Percentiles rank a stretch among this genome's conserved stretches.
These are phyloP conservation scores for Limtongia smithiae DNA, from an alignment of 805 yeast genomes.

Conservation along the genomic window DNA sequence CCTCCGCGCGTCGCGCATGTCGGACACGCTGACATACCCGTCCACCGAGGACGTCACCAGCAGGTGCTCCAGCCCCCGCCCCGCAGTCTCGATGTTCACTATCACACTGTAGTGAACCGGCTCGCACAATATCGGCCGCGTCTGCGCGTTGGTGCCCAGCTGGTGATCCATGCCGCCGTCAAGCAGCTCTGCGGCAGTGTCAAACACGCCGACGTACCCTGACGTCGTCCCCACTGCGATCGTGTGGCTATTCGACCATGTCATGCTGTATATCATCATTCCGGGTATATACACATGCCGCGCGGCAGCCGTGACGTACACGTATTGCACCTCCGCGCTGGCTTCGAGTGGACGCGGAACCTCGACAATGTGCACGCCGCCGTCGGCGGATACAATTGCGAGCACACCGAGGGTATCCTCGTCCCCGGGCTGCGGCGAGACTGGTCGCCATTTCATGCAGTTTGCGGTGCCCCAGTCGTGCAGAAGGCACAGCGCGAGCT, in stretches of 20 bases:
- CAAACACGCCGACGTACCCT: constrained; percentile 25
- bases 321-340: neutral
- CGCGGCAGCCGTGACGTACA: constrained; percentile 4
- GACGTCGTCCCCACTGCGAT: constrained; percentile 25
- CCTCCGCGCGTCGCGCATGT: constrained; percentile 14
- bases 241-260: constrained; percentile 16
- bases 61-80: constrained; percentile 3
- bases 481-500: constrained; percentile 3
- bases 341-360: constrained; percentile 3
- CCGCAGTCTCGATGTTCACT: neutral
- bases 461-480: constrained; percentile 29
- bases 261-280: constrained; percentile 13
- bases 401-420: constrained; percentile 5
- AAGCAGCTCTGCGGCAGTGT: neutral
- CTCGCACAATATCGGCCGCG: constrained; percentile 11
- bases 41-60: constrained; percentile 19
- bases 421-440: neutral
- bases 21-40: constrained; percentile 15
- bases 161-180: neutral
- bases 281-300: constrained; percentile 14
- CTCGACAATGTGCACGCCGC: constrained; percentile 18
- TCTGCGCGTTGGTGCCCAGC: neutral
- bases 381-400: constrained; percentile 25
- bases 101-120: constrained; percentile 15
- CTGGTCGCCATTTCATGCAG: constrained; percentile 23